Base-by-base conservation (phyloP, 1,139 yeast genomes). In the Hansenula sp. region DNA sequence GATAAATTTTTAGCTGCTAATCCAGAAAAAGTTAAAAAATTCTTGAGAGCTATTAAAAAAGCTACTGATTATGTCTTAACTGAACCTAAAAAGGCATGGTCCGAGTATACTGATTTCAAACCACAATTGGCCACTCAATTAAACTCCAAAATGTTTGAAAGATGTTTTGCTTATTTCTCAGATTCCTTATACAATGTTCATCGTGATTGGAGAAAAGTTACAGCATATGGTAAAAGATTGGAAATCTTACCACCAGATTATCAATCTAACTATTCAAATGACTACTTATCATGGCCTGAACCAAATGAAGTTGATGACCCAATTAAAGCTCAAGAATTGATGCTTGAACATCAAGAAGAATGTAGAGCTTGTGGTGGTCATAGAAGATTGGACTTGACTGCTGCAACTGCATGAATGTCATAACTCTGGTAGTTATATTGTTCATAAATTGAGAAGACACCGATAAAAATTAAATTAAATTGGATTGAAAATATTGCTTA, bases 151-250 rank as follows among this genome's bases (percentile, higher is more conserved):
- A 74, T 70, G 62, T 77, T 71, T 57, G 74, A 73, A 57, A 71
- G 82, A 61, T 74, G 79, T 46, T 77, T 64, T 58, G 81, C 81
- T 34, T 77, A 76, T 64, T 68, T 77, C 54, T 74, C 80, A 24
- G 76, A 67, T 15, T 70, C 78, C 7, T 68, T 75, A 57, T 74
- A 68, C 63, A 76, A 76, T 50, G 81, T 76, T 42, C 74, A 73
- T 55, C 71, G 81, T 54, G 81, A 76, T 60, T 76, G 81, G 81
- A 67, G 61, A 44, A 76, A 76, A 64, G 81, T 76, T 45, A 76
- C 77, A 46, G 69, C 70, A 41, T 76, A 76, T 53, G 80, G 81
- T 48, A 76, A 76, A 62, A 69, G 81, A 58, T 66, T 76, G 57
- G 73, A 72, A 31, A 74, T 76, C 45, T 66, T 76, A 54, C 80